A percentile compares a stretch with the other conserved stretches of the same genome.
Evolutionary conservation across 208 protist genomes (phyloP).

Genomic region (Trypanosoma mega): DNA sequence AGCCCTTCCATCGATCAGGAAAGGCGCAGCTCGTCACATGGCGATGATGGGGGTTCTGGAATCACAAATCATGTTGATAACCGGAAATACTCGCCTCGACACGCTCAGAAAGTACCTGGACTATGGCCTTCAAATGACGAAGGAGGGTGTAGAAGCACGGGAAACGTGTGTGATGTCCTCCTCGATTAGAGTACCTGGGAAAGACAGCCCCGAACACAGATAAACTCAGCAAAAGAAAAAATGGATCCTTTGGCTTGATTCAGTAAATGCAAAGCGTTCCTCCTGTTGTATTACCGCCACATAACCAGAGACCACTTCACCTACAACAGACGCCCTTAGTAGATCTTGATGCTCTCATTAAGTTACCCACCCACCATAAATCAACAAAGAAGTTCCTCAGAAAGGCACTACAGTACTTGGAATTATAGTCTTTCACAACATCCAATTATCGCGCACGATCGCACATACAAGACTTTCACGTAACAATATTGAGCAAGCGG

Average conservation of each 20-base stretch:
- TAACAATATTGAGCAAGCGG: too few species aligned
- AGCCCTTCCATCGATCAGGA: slow-evolving; percentile 3
- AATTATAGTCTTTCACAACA: too few species aligned
- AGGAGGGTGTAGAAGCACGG: slow-evolving; percentile 15
- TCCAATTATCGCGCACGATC: too few species aligned
- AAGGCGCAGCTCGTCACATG: slow-evolving; percentile 10
- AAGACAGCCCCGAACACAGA: not conserved
- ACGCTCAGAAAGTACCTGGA: slow-evolving; percentile 6
- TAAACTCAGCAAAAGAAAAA: not conserved
- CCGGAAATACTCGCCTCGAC: slow-evolving; percentile 5
- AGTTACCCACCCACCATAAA: too few species aligned
- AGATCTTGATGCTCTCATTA: too few species aligned
- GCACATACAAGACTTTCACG: too few species aligned
- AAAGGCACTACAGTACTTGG: too few species aligned
- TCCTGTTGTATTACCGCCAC: not conserved
- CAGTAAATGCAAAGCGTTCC: not conserved
- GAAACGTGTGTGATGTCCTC: slow-evolving; percentile 14
- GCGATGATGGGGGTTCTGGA: slow-evolving; percentile 1
- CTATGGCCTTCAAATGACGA: slow-evolving; percentile 10
- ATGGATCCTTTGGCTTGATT: not conserved
- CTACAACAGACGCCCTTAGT: not conserved
- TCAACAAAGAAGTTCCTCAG: too few species aligned
- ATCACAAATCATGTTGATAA: slow-evolving; percentile 10
- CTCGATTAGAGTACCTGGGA: not conserved
- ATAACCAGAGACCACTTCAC: not conserved